Evolutionary conservation across 2,329 filamentous ascomycete species (phyloP).

Genomic region (Penicillium rolfsii): DNA sequence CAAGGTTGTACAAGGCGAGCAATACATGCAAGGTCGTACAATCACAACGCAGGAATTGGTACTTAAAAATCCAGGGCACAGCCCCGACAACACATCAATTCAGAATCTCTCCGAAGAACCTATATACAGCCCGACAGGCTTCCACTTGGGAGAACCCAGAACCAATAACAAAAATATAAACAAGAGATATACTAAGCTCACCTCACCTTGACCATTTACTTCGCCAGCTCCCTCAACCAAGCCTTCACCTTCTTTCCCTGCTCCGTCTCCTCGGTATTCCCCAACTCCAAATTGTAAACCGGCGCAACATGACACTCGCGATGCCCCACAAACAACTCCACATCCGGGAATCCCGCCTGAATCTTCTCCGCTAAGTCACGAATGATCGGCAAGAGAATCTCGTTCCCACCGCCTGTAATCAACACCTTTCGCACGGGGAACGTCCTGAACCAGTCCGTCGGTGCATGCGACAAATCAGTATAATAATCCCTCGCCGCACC

Average conservation of each 20-base stretch:
- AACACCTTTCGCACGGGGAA: conserved; percentile 55
- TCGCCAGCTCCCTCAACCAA: conserved; percentile 37
- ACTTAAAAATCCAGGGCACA: not conserved
- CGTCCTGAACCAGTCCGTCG: conserved; percentile 57
- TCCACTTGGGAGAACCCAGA: no score
- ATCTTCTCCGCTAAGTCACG: conserved; percentile 54
- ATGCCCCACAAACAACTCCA: conserved; percentile 42
- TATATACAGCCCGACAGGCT: not conserved
- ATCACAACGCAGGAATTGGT: not conserved
- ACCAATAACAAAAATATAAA: not conserved
- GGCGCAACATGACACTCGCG: conserved; percentile 49
- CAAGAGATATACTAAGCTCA: no score
- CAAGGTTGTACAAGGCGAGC: not conserved
- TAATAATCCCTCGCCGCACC: conserved; percentile 52
- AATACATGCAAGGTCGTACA: not conserved
- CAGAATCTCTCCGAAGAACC: not conserved
- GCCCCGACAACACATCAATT: not conserved
- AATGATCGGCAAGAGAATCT: conserved; percentile 62
- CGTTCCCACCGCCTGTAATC: conserved; percentile 59
- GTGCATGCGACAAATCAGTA: conserved; percentile 56
- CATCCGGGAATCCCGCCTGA: conserved; percentile 42
- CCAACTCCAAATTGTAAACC: conserved; percentile 45
- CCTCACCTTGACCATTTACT: conserved; percentile 9
- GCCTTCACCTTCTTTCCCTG: conserved; percentile 45
- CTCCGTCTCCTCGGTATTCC: conserved; percentile 41